Evolutionary conservation across 108 stramenopile genomes (phyloP), one percentile per base, ranked within the genome.

Genomic region (Cylindrotheca fusiformis): DNA sequence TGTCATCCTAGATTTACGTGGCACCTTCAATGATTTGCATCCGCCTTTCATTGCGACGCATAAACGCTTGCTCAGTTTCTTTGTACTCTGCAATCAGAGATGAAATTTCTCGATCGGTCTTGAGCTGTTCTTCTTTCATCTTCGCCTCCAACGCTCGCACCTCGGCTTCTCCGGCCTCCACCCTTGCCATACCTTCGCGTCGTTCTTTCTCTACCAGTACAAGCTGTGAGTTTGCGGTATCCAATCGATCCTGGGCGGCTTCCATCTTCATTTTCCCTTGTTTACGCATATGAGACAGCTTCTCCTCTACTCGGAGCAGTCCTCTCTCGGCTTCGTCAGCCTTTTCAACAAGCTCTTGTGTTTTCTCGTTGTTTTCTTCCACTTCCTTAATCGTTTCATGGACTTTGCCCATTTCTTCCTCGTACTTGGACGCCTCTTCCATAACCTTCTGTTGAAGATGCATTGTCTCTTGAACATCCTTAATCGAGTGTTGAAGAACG

Each of bases 191-290:
- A 21, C 85, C 88, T 31, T 93, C 91, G 0, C 84, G 71, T 20
- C 84, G 74, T 63, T 89, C 85, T 55, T 84, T 78, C 58, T 95
- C 95, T 3, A 91, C 90, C 18, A 58, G 29, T 20, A 89, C 56
- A 32, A 95, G 65, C 46, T 78, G 55, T 10, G 66, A 58, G 58
- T 83, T 78, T 1, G 77, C 72, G 10, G 65, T 57, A 22, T 79
- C 78, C 4, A 88, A 67, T 24, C 73, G 58, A 26, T 82, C 75
- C 53, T 85, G 79, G 19, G 67, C 77, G 3, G 77, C 77, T 23
- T 82, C 78, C 55, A 82, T 63, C 55, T 85, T 76, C 48, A 78
- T 52, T 29, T 70, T 69, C 54, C 65, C 56, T 56, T 80, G 79
- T 48, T 82, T 82, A 10, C 66, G 61, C 68, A 64, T 57, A 28